Percentiles rank a stretch among this genome's conserved stretches.
Conservation (phyloP, 2,329 filamentous ascomycete species). For the Aspergillus phoenicis region DNA sequence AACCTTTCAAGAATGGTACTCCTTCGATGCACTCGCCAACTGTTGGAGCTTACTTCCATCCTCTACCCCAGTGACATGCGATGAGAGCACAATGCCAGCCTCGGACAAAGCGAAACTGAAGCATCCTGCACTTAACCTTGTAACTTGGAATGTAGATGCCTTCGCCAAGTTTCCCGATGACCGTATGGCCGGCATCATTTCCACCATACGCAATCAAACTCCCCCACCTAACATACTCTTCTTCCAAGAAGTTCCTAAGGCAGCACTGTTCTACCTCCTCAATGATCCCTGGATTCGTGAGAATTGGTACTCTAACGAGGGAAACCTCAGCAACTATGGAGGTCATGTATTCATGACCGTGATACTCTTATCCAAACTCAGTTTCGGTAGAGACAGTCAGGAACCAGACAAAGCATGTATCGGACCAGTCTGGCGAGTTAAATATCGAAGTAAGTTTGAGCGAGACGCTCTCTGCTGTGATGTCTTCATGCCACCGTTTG, state of each 20-base stretch:
- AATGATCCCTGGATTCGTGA: constrained; percentile 28
- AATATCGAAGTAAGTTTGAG: constrained; percentile 33
- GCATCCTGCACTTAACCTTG: constrained; percentile 28
- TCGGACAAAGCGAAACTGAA: background rate
- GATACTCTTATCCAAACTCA: background rate
- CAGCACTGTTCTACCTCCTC: constrained; percentile 29
- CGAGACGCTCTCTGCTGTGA: constrained; percentile 16
- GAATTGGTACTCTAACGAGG: constrained; percentile 26
- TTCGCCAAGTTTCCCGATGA: constrained; percentile 10
- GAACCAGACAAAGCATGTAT: constrained; percentile 17
- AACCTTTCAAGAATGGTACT: constrained; percentile 14
- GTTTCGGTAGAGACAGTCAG: constrained; percentile 18
- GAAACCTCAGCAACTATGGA: background rate
- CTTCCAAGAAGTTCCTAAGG: constrained; percentile 38
- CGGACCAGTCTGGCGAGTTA: constrained; percentile 37
- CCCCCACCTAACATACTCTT: constrained; percentile 37
- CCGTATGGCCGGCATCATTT: constrained; percentile 33
- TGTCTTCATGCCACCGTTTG: constrained; percentile 11
- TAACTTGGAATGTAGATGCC: constrained; percentile 41
- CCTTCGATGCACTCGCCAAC: constrained; percentile 1
- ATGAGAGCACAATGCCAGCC: background rate
- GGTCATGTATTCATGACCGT: background rate
- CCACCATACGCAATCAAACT: constrained; percentile 18
- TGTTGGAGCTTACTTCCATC: background rate
- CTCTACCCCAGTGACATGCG: background rate